Evolutionary conservation across 2,329 filamentous ascomycete genomes (phyloP).

Genomic region (Ascomycota sp.): DNA sequence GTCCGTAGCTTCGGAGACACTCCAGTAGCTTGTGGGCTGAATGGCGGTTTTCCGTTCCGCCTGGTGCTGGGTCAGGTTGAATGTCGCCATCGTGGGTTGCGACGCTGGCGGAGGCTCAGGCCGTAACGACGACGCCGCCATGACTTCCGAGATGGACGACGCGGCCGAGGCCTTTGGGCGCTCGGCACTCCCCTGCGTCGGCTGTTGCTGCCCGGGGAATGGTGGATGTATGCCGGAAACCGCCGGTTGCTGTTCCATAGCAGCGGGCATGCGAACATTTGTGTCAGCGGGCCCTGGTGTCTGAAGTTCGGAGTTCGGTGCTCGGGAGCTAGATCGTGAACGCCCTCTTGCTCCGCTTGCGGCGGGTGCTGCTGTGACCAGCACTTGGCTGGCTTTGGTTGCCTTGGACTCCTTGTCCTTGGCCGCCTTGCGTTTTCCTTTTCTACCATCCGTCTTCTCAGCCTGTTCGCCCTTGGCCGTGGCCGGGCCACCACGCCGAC

Average conservation of each 20-base stretch:
- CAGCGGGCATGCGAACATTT: conserved; percentile 16
- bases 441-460: conserved; percentile 24
- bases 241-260: conserved; percentile 22
- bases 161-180: conserved; percentile 13
- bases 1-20: conserved; percentile 59
- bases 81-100: conserved; percentile 26
- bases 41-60: conserved; percentile 30
- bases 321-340: conserved; percentile 32
- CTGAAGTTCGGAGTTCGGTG: conserved; percentile 21
- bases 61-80: conserved; percentile 25
- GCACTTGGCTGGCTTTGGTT: conserved; percentile 19
- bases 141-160: conserved; percentile 27
- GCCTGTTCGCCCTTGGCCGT: conserved; percentile 19
- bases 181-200: conserved; percentile 11
- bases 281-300: conserved; percentile 18
- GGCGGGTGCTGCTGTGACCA: conserved; percentile 23
- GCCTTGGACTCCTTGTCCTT: conserved; percentile 20
- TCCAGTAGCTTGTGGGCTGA: conserved; percentile 70
- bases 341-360: conserved; percentile 22
- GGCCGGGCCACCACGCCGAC: conserved; percentile 23
- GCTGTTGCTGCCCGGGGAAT: conserved; percentile 13
- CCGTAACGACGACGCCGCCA: conserved; percentile 34
- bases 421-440: conserved; percentile 15
- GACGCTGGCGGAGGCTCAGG: conserved; percentile 29
- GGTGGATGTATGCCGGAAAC: conserved; percentile 18